Percentiles rank a stretch among this genome's conserved stretches.
phyloP scores from a whole-genome alignment of 345 rosid species.

The Corchorus olitorius region DNA sequence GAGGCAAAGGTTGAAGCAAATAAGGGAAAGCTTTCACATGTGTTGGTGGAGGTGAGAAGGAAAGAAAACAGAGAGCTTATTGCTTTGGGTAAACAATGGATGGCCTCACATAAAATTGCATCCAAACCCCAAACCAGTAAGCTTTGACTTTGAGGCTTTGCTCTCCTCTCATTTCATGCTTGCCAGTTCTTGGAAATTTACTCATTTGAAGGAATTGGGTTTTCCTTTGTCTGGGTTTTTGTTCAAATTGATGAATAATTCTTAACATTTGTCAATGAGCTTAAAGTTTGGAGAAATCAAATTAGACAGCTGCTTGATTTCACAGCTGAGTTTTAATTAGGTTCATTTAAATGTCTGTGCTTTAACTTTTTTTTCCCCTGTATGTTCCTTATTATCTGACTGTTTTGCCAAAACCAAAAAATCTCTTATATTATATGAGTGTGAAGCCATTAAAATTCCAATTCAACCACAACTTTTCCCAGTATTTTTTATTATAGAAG shows the following conservation, averaged over 20 bases:
- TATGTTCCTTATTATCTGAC: not conserved
- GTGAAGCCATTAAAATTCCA: no score
- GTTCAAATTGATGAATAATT: not conserved
- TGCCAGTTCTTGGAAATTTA: no score
- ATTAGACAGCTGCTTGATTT: not conserved
- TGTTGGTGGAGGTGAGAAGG: constrained; percentile 44
- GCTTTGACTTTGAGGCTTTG: constrained; percentile 27
- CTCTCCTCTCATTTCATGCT: no score
- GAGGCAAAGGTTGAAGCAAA: constrained; percentile 54
- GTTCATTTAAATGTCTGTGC: not conserved
- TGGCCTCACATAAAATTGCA: constrained; percentile 33
- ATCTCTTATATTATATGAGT: no score
- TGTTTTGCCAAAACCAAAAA: no score
- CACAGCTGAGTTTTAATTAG: not conserved
- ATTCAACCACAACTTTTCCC: not conserved
- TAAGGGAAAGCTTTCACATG: constrained; percentile 46
- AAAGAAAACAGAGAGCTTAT: constrained; percentile 41
- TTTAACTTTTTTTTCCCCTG: not conserved
- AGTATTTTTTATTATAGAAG: no score
- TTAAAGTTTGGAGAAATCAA: not conserved
- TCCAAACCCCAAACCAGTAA: constrained; percentile 31
- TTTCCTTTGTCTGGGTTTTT: not conserved
- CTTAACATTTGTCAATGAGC: not conserved
- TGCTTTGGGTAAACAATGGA: constrained; percentile 67
- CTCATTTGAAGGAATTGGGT: not conserved